A percentile compares a stretch with the other conserved stretches of the same genome.
These are phyloP conservation scores for Coemansia sp. DNA, from an alignment of 192 early-diverging fungal species.

Conservation along the genomic window DNA sequence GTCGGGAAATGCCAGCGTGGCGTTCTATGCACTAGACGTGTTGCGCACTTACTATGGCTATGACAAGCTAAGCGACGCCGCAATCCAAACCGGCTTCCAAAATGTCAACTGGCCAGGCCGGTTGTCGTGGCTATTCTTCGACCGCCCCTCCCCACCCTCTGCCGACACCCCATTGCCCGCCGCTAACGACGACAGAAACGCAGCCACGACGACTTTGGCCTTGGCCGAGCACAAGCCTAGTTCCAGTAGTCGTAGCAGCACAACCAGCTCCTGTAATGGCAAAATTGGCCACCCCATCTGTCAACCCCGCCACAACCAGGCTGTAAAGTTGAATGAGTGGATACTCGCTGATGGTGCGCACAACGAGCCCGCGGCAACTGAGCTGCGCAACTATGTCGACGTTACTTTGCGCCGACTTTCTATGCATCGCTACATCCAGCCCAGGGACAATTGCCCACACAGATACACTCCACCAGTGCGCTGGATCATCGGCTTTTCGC, in stretches of 20 bases:
- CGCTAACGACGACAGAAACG: neutral
- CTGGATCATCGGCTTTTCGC: slow-evolving; percentile 82
- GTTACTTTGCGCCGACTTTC: slow-evolving; percentile 39
- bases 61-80: slow-evolving; percentile 53
- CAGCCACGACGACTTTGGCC: neutral
- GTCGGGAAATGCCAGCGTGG: slow-evolving; percentile 77
- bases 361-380: slow-evolving; percentile 75
- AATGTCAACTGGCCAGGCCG: slow-evolving; percentile 83
- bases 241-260: neutral
- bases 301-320: neutral
- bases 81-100: slow-evolving; percentile 68
- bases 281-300: neutral
- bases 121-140: slow-evolving; percentile 67
- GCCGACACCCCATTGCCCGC: too few relatives aligned
- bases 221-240: neutral
- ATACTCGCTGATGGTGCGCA: slow-evolving; percentile 93
- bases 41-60: slow-evolving; percentile 55
- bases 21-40: slow-evolving; percentile 64
- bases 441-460: slow-evolving; percentile 11
- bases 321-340: slow-evolving; percentile 34
- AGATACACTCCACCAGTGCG: slow-evolving; percentile 46
- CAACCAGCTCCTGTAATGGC: slow-evolving; percentile 10
- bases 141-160: neutral
- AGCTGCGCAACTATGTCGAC: slow-evolving; percentile 71
- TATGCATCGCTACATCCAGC: slow-evolving; percentile 36